Base-by-base conservation (phyloP, 192 early-diverging fungal species). In the Mortierella alpina region DNA sequence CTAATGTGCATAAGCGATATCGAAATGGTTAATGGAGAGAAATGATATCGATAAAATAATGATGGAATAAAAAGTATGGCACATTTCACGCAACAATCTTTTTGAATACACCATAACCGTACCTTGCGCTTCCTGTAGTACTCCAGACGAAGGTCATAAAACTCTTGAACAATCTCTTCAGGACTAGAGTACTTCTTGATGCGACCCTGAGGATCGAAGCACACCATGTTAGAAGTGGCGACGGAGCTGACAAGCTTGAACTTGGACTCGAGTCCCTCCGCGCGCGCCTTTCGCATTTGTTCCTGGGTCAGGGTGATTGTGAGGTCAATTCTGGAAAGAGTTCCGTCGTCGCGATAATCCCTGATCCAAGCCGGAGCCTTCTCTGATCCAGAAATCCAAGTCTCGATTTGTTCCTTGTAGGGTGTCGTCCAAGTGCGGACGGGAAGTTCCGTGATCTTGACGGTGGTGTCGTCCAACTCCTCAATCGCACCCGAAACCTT, bases 41-140 rank as follows among this genome's bases (percentile, higher is more conserved):
- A 7, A 50, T 20, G 10, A 22, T 17, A 7, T 11, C 54, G 17
- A 11, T 7, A 46, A 22, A 17, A 18, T 45, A 6, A 15, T 61
- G 41, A 18, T 23, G 44, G n/a, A 13, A 46, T n/a, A 8, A 61
- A 18, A n/a, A n/a, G n/a, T n/a, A n/a, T n/a, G n/a, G n/a, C n/a
- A n/a, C n/a, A n/a, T n/a, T n/a, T n/a, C n/a, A n/a, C n/a, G 41
- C 46, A 46, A 42, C 17, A 1, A 44, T 57, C 20, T 57, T 57
- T 57, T 57, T 57, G 14, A 5, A 2, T 57, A 20, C 6, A 20
- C 6, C 22, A 20, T 46, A 1, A 5, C 4, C 67, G 74, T 68
- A 90, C 96, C 89, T 98, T 98, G 82, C 98, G 88, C 80, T 94
- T 92, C 56, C 92, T 85, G 80, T 99, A 99, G 82, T 89, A 95